Evolutionary conservation across 495 filamentous ascomycete species (phyloP).

Genomic region (Trichoderma parareesei): DNA sequence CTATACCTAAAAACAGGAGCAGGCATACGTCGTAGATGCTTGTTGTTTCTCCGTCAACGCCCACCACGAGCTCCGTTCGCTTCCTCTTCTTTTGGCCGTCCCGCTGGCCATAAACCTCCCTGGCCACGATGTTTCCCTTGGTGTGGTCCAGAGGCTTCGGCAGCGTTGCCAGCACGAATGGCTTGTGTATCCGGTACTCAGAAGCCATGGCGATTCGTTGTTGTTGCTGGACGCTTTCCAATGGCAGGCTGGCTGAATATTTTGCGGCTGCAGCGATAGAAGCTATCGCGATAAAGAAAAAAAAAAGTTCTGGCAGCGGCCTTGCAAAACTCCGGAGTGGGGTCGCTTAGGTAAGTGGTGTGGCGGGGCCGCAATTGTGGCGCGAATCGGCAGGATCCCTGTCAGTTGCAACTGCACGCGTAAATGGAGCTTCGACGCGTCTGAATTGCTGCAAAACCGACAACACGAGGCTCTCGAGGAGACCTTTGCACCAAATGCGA

Average conservation of each 20-base stretch:
- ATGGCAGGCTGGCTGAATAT: neutral
- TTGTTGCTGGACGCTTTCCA: neutral
- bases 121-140: slow-evolving; percentile 51
- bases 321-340: slow-evolving; percentile 13
- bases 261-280: neutral
- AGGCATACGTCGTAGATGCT: slow-evolving; percentile 81
- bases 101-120: slow-evolving; percentile 62
- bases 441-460: neutral
- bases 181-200: slow-evolving; percentile 45
- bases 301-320: slow-evolving; percentile 24
- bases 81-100: slow-evolving; percentile 74
- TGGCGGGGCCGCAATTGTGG: neutral
- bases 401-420: neutral
- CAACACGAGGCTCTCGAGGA: neutral
- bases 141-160: slow-evolving; percentile 55
- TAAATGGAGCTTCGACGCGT: slow-evolving; percentile 4
- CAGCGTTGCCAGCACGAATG: slow-evolving; percentile 57
- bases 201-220: slow-evolving; percentile 36
- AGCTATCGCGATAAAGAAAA: slow-evolving; percentile 12
- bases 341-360: slow-evolving; percentile 2
- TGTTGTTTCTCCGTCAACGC: slow-evolving; percentile 83
- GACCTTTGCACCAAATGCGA: slow-evolving; percentile 2
- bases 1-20: neutral
- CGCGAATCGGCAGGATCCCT: slow-evolving; percentile 1
- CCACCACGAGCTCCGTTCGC: slow-evolving; percentile 71